Base-by-base conservation (phyloP, 208 protist species). In the Polymyxa betae region DNA sequence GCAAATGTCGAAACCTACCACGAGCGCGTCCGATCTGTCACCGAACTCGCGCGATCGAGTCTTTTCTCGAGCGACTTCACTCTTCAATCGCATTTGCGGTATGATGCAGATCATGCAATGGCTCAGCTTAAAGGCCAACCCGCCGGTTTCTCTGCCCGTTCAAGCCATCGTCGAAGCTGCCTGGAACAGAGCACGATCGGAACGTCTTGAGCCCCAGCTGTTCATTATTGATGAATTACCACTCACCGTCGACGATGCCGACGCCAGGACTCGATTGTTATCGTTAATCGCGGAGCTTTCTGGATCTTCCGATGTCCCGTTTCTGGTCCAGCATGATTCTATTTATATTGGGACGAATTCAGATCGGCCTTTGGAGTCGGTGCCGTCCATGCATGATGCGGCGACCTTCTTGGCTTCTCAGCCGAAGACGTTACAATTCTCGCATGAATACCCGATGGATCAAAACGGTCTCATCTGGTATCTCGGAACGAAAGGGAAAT, bases 51-150 rank as follows among this genome's bases (percentile, higher is more conserved):
- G 16, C 54, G 54, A 66, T 29, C 54, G 54, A 29, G 16, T 66
- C 16, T 43, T 35, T 5, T 35, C n/a, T 16, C 35, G 12, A 35
- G 72, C 72, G 72, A 16, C 72, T 5, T 16, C 5, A 35, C 5
- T 5, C 10, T 82, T 40, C 40, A n/a, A 82, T 82, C 5, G 10
- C 35, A n/a, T 35, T n/a, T 35, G 10, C 35, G 72, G 72, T 35
- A 35, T 82, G 16, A n/a, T 82, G 5, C 16, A 43, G 10, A 82
- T 82, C n/a, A 82, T 82, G 72, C 5, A 82, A 82, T 82, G 72
- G 72, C 72, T 82, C 5, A 38, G n/a, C 35, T 5, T 5, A 20
- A n/a, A 45, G 5, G 16, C 5, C 5, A n/a, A 82, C 35, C 5
- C 35, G 5, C 12, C n/a, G 35, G 54, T 29, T 66, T 82, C 16